phyloP scores from a whole-genome alignment of 2,329 filamentous ascomycete species.

The Cadophora malorum region DNA sequence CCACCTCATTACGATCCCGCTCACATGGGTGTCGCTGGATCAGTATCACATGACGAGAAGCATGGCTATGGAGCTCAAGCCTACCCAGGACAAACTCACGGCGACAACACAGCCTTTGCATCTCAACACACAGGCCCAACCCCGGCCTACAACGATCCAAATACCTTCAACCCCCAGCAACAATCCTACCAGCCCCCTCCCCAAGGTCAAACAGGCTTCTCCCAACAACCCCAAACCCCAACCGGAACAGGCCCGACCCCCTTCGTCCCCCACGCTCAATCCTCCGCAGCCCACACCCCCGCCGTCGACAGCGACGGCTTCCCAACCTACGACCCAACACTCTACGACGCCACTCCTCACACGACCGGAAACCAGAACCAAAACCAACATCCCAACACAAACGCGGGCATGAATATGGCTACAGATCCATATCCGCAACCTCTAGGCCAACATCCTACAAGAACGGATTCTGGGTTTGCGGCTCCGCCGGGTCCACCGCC shows the following conservation, averaged over 20 bases:
- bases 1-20: conserved; percentile 16
- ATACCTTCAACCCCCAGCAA: neutral
- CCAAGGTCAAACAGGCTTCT: neutral
- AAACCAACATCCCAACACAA: neutral
- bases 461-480: conserved; percentile 19
- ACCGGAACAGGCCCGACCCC: neutral
- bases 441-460: conserved; percentile 8
- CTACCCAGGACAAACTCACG: neutral
- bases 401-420: neutral
- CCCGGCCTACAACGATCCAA: neutral
- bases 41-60: conserved; percentile 17
- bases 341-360: conserved; percentile 13
- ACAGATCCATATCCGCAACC: neutral
- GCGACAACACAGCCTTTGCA: neutral
- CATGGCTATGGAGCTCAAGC: neutral
- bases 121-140: neutral
- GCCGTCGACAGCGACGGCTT: neutral
- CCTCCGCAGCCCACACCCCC: neutral
- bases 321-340: conserved; percentile 7
- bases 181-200: neutral
- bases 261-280: neutral
- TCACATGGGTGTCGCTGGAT: neutral
- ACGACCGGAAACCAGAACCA: neutral
- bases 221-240: neutral
- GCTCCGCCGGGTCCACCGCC: conserved; percentile 10